Base-by-base conservation (phyloP, 768 basidiomycete genomes). In the Gyrodon lividus region DNA sequence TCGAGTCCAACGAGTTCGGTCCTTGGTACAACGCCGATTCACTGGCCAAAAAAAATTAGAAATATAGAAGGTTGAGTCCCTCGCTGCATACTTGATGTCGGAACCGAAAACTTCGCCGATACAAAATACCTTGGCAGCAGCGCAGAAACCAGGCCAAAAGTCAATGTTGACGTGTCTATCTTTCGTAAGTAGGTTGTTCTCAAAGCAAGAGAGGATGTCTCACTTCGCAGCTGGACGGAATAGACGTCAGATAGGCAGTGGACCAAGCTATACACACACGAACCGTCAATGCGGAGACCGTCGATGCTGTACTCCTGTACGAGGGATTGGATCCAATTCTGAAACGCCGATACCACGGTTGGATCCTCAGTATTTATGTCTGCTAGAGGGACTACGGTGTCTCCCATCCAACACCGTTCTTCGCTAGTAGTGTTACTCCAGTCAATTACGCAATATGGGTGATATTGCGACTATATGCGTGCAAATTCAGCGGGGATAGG, bases 381-480 rank as follows among this genome's bases (percentile, higher is more conserved):
- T 0, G 88, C 81, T 0, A 93, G 75, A 20, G 89, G 77, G 46
- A 94, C 86, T 2, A 73, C 77, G 10, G 72, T 70, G 62, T 94
- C 89, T 2, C 92, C 92, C 16, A 94, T 72, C 91, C 92, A 94
- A 68, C 92, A 92, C 35, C 78, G 63, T 69, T 92, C 80, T 61
- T 86, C 78, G 55, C 84, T 83, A 4, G 83, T 87, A 31, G 73
- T 68, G 62, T 93, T 89, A 26, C 72, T 73, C 77, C 78, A 92
- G 50, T 85, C 75, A 33, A 94, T 78, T 14, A 80, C 74, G 62
- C 90, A 92, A 68, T 90, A 92, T 0, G 84, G 77, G 66, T 93
- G 92, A 65, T 87, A 92, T 55, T 82, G 76, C 0, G 81, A 77
- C 79, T 87, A 54, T 23, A n/a, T n/a, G n/a, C 51, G 22, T 43